Conservation (phyloP, 495 filamentous ascomycete species). For the Haplographium delicatum region DNA sequence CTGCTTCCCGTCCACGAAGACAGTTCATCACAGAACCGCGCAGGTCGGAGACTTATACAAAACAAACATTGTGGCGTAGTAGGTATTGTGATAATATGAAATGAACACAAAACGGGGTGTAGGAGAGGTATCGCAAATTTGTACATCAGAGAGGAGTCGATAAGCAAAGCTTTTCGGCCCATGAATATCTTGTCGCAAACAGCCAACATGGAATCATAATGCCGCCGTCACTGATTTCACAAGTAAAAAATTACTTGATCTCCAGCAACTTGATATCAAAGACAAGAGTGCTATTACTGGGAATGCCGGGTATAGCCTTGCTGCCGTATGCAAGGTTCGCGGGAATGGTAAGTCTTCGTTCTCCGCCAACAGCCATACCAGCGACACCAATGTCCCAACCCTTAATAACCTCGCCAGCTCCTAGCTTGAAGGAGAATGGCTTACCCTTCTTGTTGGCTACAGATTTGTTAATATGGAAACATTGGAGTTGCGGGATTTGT, state of each 20-base stretch:
- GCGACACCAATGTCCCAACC: conserved; percentile 94
- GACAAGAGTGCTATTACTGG: conserved; percentile 79
- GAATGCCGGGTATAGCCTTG: conserved; percentile 73
- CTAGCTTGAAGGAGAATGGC: conserved; percentile 92
- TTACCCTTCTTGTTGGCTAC: conserved; percentile 94
- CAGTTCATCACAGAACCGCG: conserved; percentile 23
- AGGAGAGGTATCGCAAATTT: conserved; percentile 26
- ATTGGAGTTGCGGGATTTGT: not conserved
- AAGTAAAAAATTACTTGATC: conserved; percentile 44
- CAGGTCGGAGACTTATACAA: conserved; percentile 28
- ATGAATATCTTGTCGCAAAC: conserved; percentile 17
- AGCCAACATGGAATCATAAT: conserved; percentile 14
- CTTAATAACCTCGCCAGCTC: conserved; percentile 93
- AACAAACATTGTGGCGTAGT: conserved; percentile 11
- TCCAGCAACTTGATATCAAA: conserved; percentile 91
- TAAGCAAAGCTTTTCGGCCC: conserved; percentile 11
- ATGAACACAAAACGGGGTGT: conserved; percentile 23
- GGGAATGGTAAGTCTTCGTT: conserved; percentile 87
- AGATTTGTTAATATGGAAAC: conserved; percentile 29
- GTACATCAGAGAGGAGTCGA: conserved; percentile 21
- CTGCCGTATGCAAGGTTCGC: conserved; percentile 81
- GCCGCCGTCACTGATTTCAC: not conserved
- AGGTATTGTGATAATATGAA: conserved; percentile 23
- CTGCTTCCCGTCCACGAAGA: conserved; percentile 21
- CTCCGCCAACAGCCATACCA: conserved; percentile 88